These are phyloP conservation scores for Pterulicium gracile DNA, from an alignment of 1,284 basidiomycete species.

Conservation along the genomic window DNA sequence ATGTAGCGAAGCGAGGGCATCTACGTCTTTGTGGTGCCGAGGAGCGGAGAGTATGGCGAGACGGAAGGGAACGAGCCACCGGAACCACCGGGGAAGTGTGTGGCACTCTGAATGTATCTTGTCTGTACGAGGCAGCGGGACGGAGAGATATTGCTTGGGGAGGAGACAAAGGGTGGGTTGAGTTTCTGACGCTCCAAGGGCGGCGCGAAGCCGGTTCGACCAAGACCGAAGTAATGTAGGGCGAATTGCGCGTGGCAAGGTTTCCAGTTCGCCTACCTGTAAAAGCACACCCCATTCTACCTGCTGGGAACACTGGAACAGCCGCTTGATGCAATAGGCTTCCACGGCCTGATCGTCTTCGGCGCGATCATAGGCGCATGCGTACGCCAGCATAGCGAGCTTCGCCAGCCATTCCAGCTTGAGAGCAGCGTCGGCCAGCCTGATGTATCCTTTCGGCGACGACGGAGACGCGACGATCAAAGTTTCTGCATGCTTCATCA, in stretches of 20 bases:
- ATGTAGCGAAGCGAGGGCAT: slow-evolving; percentile 29
- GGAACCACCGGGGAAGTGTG: slow-evolving; percentile 45
- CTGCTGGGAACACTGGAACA: slow-evolving; percentile 29
- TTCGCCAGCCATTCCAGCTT: slow-evolving; percentile 23
- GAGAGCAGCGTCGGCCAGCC: slow-evolving; percentile 36
- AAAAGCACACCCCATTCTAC: slow-evolving; percentile 44
- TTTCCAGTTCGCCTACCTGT: slow-evolving; percentile 26
- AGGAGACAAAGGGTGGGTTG: slow-evolving; percentile 27
- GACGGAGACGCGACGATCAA: slow-evolving; percentile 22
- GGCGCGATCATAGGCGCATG: slow-evolving; percentile 29
- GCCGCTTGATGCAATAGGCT: slow-evolving; percentile 32
- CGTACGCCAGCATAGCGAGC: slow-evolving; percentile 45
- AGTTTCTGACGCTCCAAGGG: slow-evolving; percentile 19
- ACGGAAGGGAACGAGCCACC: slow-evolving; percentile 49
- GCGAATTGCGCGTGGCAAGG: slow-evolving; percentile 23
- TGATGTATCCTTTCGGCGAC: slow-evolving; percentile 36
- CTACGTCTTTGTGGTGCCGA: slow-evolving; percentile 36
- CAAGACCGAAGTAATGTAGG: slow-evolving; percentile 28
- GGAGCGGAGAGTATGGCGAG: slow-evolving; percentile 54
- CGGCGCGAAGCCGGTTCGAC: slow-evolving; percentile 24
- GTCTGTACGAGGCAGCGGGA: slow-evolving; percentile 10
- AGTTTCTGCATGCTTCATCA: slow-evolving; percentile 21
- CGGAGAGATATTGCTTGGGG: slow-evolving; percentile 17
- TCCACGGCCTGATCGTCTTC: slow-evolving; percentile 22
- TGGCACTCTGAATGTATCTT: slow-evolving; percentile 9